Conservation (phyloP, 345 rosid genomes). For the Chamaenerion angustifolium region DNA sequence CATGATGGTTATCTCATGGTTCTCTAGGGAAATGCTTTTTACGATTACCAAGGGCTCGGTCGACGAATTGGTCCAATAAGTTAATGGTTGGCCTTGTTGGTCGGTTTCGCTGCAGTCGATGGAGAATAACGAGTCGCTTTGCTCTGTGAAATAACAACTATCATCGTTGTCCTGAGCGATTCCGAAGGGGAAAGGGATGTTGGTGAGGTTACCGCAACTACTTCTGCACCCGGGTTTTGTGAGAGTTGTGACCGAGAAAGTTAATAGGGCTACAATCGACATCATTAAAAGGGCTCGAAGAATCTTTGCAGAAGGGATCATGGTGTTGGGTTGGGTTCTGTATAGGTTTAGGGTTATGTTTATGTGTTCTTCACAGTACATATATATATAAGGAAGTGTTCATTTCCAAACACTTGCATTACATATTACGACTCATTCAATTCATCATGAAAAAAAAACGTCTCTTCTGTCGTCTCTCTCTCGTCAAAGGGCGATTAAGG, state of each 20-base stretch:
- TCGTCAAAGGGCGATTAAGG: too few species aligned
- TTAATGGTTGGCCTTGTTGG: background rate
- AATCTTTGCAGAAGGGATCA: conserved; percentile 11
- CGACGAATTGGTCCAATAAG: background rate
- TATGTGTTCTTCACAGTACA: too few species aligned
- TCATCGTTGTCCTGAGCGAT: conserved; percentile 1
- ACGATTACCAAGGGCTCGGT: conserved; percentile 1
- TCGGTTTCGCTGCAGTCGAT: conserved; percentile 5
- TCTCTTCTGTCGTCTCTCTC: too few species aligned
- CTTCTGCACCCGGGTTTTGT: conserved; percentile 13
- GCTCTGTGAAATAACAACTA: conserved; percentile 12
- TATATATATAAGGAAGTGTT: too few species aligned
- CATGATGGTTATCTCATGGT: background rate
- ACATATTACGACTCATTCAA: too few species aligned
- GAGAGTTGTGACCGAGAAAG: background rate
- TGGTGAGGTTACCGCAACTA: conserved; percentile 17
- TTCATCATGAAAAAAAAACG: too few species aligned
- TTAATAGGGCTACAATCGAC: background rate
- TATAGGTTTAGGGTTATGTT: too few species aligned
- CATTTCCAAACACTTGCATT: too few species aligned
- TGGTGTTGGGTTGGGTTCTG: too few species aligned
- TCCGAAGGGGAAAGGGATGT: conserved; percentile 35
- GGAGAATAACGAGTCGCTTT: conserved; percentile 11
- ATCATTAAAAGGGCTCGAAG: conserved; percentile 14
- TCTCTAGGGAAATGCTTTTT: conserved; percentile 15